A percentile compares a stretch with the other conserved stretches of the same genome.
These are phyloP conservation scores for Boletus coccyginus DNA, from an alignment of 768 basidiomycete species.

Conservation along the genomic window DNA sequence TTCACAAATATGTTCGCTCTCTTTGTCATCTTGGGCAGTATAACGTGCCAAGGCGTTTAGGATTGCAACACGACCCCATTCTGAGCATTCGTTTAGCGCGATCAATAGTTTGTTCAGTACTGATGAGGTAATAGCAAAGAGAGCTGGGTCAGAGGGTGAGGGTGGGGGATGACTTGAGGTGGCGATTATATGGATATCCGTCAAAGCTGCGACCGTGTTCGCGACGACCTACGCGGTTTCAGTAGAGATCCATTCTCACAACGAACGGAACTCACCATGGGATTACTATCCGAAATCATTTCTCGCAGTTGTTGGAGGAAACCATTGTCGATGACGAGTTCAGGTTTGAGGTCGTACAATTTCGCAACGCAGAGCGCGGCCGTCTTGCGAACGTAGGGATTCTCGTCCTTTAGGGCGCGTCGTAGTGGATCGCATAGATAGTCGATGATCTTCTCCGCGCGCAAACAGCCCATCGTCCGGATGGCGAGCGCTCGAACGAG, in stretches of 20 bases:
- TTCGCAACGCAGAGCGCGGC: constrained; percentile 97
- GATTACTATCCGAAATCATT: constrained; percentile 94
- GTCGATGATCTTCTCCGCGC: constrained; percentile 98
- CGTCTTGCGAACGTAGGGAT: constrained; percentile 98
- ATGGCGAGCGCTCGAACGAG: constrained; percentile 95
- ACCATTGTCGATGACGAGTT: constrained; percentile 91
- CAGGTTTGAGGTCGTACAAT: constrained; percentile 95
- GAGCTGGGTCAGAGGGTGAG: constrained; percentile 55
- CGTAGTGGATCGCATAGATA: constrained; percentile 96
- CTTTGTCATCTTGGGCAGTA: constrained; percentile 80
- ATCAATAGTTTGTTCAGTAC: constrained; percentile 89
- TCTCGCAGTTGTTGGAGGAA: constrained; percentile 87
- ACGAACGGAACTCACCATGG: constrained; percentile 67
- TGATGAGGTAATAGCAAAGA: constrained; percentile 80
- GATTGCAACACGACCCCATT: constrained; percentile 97
- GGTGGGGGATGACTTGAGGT: constrained; percentile 48
- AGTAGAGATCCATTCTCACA: not conserved
- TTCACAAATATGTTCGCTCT: constrained; percentile 98
- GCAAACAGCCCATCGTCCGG: constrained; percentile 95
- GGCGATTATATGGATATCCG: constrained; percentile 84
- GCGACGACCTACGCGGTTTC: constrained; percentile 78
- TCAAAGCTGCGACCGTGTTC: constrained; percentile 90
- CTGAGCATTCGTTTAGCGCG: constrained; percentile 96
- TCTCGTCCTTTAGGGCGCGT: constrained; percentile 90
- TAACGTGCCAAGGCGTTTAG: constrained; percentile 85